Evolutionary conservation across 2,329 filamentous ascomycete genomes (phyloP).

Genomic region (Sporothrix curviconia): DNA sequence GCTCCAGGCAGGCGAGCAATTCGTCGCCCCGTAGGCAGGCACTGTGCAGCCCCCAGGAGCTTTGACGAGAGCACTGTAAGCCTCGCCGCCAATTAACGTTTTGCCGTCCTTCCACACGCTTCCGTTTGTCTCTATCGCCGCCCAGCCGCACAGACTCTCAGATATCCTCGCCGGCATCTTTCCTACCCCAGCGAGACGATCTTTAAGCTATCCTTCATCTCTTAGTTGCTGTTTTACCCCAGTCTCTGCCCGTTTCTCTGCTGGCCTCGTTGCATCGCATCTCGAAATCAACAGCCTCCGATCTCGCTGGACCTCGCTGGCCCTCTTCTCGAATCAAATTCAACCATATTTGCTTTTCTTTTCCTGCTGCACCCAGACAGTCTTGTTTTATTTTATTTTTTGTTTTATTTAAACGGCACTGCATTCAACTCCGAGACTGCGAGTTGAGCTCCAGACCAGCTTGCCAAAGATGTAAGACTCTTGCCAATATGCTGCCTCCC

Average conservation of each 20-base stretch:
- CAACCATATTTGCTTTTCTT: no score
- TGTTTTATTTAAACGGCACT: no score
- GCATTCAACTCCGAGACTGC: no score
- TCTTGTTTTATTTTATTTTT: no score
- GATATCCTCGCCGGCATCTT: neutral
- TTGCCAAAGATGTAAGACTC: conserved; percentile 12
- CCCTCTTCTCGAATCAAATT: neutral
- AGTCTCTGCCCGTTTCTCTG: neutral
- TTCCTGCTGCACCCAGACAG: neutral
- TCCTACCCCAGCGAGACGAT: neutral
- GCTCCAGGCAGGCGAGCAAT: no score
- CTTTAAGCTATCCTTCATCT: neutral
- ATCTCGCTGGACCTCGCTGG: neutral
- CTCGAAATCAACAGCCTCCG: neutral
- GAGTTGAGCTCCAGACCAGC: neutral
- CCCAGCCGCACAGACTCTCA: neutral
- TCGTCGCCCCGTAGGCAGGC: no score
- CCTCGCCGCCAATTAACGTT: conserved; percentile 7
- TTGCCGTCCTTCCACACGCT: conserved; percentile 12
- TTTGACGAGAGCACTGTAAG: neutral
- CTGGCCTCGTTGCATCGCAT: no score
- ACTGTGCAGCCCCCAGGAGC: no score
- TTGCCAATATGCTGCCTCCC: no score
- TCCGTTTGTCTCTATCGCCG: conserved; percentile 13
- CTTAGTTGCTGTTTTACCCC: neutral